Conservation (phyloP, 2,329 filamentous ascomycete genomes). For the Podosphaera xanthii region DNA sequence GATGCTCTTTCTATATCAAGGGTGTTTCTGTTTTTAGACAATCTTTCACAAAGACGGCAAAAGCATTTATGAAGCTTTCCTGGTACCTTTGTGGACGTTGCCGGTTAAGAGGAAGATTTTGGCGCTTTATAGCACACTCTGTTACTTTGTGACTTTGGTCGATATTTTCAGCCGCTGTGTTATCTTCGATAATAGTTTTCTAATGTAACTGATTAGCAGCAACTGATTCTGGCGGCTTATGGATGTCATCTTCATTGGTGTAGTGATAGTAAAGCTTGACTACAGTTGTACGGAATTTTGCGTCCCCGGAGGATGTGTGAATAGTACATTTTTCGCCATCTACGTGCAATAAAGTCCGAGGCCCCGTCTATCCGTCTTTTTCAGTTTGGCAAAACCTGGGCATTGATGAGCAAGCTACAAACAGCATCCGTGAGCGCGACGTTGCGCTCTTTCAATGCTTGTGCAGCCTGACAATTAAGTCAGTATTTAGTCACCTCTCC, state of each 20-base stretch:
- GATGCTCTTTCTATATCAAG: background rate
- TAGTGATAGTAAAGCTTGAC: background rate
- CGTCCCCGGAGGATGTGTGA: background rate
- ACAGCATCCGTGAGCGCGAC: background rate
- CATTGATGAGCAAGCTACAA: conserved; percentile 1
- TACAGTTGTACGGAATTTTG: background rate
- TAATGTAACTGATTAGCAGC: too few species aligned
- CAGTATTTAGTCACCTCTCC: conserved; percentile 2
- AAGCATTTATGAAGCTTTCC: too few species aligned
- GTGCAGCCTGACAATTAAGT: background rate
- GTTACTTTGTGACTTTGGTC: background rate
- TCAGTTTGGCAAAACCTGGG: background rate
- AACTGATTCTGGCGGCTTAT: background rate
- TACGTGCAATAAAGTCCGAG: background rate
- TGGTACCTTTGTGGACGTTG: background rate
- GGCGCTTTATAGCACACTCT: background rate
- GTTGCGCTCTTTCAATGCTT: conserved; percentile 2
- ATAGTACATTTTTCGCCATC: background rate
- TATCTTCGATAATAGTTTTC: background rate
- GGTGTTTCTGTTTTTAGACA: too few species aligned
- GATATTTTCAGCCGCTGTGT: background rate
- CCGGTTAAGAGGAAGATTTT: background rate
- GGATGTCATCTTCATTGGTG: background rate
- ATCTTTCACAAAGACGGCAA: too few species aligned
- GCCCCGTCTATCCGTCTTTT: background rate